A percentile compares a stretch with the other conserved stretches of the same genome.
These are phyloP conservation scores for Termitomyces eurrhizus DNA, from an alignment of 768 basidiomycete species.

Conservation along the genomic window DNA sequence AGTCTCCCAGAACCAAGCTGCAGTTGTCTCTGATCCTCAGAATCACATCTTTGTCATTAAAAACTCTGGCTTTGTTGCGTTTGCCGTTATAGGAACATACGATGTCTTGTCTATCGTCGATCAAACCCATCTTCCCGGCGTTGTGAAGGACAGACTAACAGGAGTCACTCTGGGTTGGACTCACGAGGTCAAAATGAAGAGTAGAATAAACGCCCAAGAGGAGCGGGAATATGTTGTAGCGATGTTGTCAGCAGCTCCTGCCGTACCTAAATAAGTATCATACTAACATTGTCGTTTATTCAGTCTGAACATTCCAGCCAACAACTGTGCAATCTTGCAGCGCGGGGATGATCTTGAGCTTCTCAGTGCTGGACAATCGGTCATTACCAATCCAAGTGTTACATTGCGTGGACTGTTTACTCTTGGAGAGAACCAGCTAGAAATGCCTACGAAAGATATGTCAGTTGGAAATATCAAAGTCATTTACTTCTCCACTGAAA, in stretches of 20 bases:
- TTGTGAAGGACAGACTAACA: constrained; percentile 61
- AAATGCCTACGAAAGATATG: constrained; percentile 89
- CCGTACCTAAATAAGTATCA: background rate
- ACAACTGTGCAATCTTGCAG: constrained; percentile 84
- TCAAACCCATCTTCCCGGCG: constrained; percentile 69
- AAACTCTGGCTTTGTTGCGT: constrained; percentile 75
- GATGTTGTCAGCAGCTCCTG: constrained; percentile 50
- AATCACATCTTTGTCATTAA: constrained; percentile 81
- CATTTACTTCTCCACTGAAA: background rate
- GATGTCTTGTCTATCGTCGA: constrained; percentile 78
- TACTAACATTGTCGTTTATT: constrained; percentile 2
- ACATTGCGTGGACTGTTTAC: constrained; percentile 79
- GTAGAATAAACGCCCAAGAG: constrained; percentile 37
- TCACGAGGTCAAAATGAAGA: constrained; percentile 78
- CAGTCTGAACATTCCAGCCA: constrained; percentile 81
- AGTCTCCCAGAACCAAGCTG: constrained; percentile 79
- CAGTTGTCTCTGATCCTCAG: constrained; percentile 74
- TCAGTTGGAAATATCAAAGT: constrained; percentile 27
- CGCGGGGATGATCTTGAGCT: constrained; percentile 76
- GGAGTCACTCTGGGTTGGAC: constrained; percentile 62
- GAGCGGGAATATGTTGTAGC: constrained; percentile 73
- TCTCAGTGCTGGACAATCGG: constrained; percentile 78
- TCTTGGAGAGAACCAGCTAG: constrained; percentile 78
- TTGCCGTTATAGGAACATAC: constrained; percentile 75
- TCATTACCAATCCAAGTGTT: constrained; percentile 80